Evolutionary conservation across 2,329 filamentous ascomycete species (phyloP).

Genomic region (Colletotrichum eremochloae): DNA sequence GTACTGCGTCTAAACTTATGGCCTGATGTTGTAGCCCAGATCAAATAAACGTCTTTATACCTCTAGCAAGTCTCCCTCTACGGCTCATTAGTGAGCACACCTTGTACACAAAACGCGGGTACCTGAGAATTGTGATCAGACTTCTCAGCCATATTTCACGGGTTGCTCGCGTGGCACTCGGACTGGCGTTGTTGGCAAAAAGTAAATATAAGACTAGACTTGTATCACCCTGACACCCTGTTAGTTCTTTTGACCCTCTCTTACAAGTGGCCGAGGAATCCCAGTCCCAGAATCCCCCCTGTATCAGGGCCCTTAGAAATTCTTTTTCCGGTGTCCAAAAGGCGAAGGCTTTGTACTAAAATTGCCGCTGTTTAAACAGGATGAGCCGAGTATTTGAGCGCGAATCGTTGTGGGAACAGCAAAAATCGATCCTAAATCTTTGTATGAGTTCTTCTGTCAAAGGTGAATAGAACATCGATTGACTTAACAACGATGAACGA

Average conservation of each 20-base stretch:
- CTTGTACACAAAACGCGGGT: not conserved
- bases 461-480: not conserved
- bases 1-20: too few relatives aligned
- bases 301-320: too few relatives aligned
- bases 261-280: not conserved
- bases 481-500: not conserved
- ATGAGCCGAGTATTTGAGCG: not conserved
- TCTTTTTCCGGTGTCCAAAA: too few relatives aligned
- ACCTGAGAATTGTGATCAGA: not conserved
- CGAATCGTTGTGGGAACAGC: too few relatives aligned
- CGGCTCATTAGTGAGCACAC: not conserved
- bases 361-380: too few relatives aligned
- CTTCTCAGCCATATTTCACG: not conserved
- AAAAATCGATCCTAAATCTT: not conserved
- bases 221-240: constrained; percentile 5
- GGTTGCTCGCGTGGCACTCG: not conserved
- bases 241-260: not conserved
- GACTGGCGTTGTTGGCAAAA: not conserved
- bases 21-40: not conserved
- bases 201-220: not conserved
- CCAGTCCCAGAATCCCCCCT: not conserved
- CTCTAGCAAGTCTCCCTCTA: not conserved
- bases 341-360: not conserved
- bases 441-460: not conserved
- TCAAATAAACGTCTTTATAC: not conserved